Evolutionary conservation across 2,329 filamentous ascomycete genomes (phyloP).

Genomic region (Leptographium galeiforme): DNA sequence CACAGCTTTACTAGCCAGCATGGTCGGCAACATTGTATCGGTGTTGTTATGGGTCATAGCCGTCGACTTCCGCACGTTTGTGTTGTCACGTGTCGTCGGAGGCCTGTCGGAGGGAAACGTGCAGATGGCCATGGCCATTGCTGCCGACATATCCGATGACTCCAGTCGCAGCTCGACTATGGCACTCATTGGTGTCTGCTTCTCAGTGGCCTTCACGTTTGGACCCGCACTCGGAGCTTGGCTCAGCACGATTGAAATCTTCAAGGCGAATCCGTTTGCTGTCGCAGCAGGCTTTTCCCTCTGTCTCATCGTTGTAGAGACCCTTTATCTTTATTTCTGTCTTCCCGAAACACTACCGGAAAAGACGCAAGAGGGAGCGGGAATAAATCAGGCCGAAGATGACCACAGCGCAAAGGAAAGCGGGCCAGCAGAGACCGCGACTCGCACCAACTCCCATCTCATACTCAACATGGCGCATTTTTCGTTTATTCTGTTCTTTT

Average conservation of each 20-base stretch:
- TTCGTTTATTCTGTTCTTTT: constrained; percentile 89
- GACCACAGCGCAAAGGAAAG: constrained; percentile 29
- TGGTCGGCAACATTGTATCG: constrained; percentile 84
- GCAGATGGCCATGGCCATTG: constrained; percentile 89
- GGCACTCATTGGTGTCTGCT: constrained; percentile 92
- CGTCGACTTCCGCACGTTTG: constrained; percentile 87
- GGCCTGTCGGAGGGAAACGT: constrained; percentile 95
- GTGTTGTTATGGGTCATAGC: constrained; percentile 91
- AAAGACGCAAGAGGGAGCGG: constrained; percentile 23
- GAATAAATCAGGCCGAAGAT: constrained; percentile 4
- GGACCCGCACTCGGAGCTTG: constrained; percentile 85
- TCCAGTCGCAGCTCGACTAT: constrained; percentile 77
- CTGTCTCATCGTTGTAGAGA: constrained; percentile 73
- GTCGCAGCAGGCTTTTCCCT: constrained; percentile 83
- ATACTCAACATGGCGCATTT: constrained; percentile 80
- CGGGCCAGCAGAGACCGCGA: constrained; percentile 11
- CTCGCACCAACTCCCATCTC: constrained; percentile 68
- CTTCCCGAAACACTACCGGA: constrained; percentile 78
- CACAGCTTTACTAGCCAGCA: constrained; percentile 76
- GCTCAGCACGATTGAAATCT: constrained; percentile 61
- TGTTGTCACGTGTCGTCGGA: constrained; percentile 84
- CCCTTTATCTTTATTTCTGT: constrained; percentile 67
- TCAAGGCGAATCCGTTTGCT: constrained; percentile 85
- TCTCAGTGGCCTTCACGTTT: constrained; percentile 94
- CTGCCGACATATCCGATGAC: constrained; percentile 87